Evolutionary conservation across 1,284 basidiomycete genomes (phyloP).

Genomic region (Cryptococcus jaspeensis): DNA sequence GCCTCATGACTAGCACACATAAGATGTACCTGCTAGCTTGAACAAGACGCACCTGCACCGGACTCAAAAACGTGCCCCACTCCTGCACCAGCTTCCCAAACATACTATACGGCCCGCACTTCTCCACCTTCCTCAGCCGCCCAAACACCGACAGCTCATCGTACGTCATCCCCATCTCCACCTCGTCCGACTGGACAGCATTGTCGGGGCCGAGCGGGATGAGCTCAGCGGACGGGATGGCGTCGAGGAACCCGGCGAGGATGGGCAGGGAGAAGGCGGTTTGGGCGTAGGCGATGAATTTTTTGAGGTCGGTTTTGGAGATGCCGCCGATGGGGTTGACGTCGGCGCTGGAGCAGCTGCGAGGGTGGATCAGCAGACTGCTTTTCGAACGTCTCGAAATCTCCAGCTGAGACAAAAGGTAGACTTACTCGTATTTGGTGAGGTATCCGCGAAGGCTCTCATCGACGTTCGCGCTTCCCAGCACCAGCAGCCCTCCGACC

Average conservation of each 20-base stretch:
- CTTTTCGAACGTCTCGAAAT: no score
- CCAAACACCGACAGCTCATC: slow-evolving; percentile 94
- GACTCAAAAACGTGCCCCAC: slow-evolving; percentile 76
- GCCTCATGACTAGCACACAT: background rate
- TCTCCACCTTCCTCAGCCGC: slow-evolving; percentile 89
- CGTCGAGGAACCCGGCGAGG: slow-evolving; percentile 79
- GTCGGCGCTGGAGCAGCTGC: slow-evolving; percentile 70
- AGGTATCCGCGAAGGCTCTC: slow-evolving; percentile 95
- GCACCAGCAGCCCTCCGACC: slow-evolving; percentile 81
- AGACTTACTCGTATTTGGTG: slow-evolving; percentile 90
- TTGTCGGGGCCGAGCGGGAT: slow-evolving; percentile 85
- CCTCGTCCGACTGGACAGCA: slow-evolving; percentile 95
- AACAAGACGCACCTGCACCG: slow-evolving; percentile 62
- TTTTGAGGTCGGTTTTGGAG: slow-evolving; percentile 95
- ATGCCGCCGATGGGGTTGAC: slow-evolving; percentile 98
- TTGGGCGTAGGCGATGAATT: slow-evolving; percentile 85
- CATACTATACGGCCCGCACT: slow-evolving; percentile 95
- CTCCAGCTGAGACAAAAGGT: background rate
- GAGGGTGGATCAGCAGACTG: no score
- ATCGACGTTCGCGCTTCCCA: slow-evolving; percentile 97
- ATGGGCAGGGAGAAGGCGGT: slow-evolving; percentile 80
- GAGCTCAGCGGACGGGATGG: slow-evolving; percentile 91
- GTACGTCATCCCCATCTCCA: slow-evolving; percentile 99
- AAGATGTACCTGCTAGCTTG: no score
- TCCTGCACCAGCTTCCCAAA: slow-evolving; percentile 91